Conservation (phyloP, 345 rosid species). For the Salix exigua region DNA sequence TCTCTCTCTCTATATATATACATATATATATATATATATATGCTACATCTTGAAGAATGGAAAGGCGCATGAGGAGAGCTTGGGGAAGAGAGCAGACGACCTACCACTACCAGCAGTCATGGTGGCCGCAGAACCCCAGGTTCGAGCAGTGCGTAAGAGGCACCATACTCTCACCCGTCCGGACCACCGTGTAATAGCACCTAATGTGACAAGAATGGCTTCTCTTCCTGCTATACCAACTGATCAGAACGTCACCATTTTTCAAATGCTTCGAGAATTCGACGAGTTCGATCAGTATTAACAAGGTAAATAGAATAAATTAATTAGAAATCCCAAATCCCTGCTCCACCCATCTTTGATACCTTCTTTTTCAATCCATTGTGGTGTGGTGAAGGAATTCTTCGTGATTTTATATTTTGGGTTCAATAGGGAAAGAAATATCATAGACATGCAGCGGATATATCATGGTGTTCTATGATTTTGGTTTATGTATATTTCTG, state of each 20-base stretch:
- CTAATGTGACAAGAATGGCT: slow-evolving; percentile 27
- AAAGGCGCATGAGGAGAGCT: slow-evolving; percentile 31
- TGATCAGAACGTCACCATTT: slow-evolving; percentile 36
- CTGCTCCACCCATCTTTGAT: not conserved
- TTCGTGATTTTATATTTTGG: not conserved
- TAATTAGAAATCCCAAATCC: not conserved
- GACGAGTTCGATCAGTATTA: slow-evolving; percentile 37
- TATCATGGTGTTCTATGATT: slow-evolving; percentile 1
- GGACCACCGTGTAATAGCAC: slow-evolving; percentile 29
- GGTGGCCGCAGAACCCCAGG: slow-evolving; percentile 18
- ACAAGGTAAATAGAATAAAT: not conserved
- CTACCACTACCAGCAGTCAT: slow-evolving; percentile 2
- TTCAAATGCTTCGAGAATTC: slow-evolving; percentile 49
- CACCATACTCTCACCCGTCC: slow-evolving; percentile 47
- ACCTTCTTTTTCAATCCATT: not conserved
- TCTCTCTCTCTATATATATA: too few species aligned
- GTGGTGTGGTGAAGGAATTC: not conserved
- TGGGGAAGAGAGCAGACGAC: slow-evolving; percentile 22
- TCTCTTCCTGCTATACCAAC: slow-evolving; percentile 16
- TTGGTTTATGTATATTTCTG: not conserved
- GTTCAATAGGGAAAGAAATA: not conserved
- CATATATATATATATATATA: too few species aligned
- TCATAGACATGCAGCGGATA: not conserved
- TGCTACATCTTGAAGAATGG: slow-evolving; percentile 23
- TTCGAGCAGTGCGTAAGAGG: slow-evolving; percentile 54